Evolutionary conservation across 2,329 filamentous ascomycete genomes (phyloP).

Genomic region (Alternaria postmessia): DNA sequence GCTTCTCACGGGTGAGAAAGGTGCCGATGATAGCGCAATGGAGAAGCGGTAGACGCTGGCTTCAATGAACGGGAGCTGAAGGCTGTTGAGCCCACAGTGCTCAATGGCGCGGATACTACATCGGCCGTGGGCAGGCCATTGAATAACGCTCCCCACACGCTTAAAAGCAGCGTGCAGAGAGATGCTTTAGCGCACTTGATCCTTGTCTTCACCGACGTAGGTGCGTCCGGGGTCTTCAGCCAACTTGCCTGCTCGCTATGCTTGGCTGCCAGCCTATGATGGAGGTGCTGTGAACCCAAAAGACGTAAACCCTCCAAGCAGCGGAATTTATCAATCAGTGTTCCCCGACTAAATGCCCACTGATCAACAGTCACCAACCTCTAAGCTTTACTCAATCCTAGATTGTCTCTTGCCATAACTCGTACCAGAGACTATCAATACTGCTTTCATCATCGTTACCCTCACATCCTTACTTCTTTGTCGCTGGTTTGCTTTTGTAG

Average conservation of each 20-base stretch:
- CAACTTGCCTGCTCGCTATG: conserved; percentile 40
- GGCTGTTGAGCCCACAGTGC: conserved; percentile 12
- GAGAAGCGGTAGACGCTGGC: conserved; percentile 27
- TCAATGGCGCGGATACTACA: conserved; percentile 26
- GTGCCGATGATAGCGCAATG: conserved; percentile 26
- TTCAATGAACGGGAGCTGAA: conserved; percentile 10
- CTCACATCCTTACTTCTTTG: conserved; percentile 49
- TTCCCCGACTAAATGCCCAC: conserved; percentile 42
- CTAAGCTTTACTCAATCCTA: conserved; percentile 42
- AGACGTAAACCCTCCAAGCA: conserved; percentile 41
- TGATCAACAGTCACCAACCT: conserved; percentile 44
- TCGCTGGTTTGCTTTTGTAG: conserved; percentile 33
- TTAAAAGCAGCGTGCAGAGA: conserved; percentile 41
- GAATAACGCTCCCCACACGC: conserved; percentile 31
- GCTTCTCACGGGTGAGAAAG: conserved; percentile 24
- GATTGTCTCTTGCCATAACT: conserved; percentile 34
- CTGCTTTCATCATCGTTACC: conserved; percentile 38
- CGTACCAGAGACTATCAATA: conserved; percentile 40
- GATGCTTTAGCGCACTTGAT: conserved; percentile 30
- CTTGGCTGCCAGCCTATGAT: conserved; percentile 52
- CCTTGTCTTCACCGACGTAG: conserved; percentile 32
- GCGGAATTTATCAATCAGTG: conserved; percentile 46
- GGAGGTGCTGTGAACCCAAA: conserved; percentile 44
- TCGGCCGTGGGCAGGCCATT: conserved; percentile 22
- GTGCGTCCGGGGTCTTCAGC: conserved; percentile 39